Conservation (phyloP, 441 rosid genomes). For the Adansonia grandidieri region DNA sequence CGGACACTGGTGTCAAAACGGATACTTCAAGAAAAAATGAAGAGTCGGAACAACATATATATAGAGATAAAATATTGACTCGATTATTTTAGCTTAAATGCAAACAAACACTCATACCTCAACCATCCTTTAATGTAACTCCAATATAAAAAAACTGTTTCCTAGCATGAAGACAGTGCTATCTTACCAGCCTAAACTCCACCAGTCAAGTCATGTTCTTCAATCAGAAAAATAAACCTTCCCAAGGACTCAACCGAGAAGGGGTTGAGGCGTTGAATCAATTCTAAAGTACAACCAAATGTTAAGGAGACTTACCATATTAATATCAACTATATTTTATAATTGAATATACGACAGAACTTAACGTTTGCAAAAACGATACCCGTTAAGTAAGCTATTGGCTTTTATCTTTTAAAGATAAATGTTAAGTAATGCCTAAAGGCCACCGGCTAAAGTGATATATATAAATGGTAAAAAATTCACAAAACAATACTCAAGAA, state of each 20-base stretch:
- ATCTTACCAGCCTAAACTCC: slow-evolving; percentile 6
- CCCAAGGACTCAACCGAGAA: background rate
- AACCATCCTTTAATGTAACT: background rate
- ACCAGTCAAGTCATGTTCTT: slow-evolving; percentile 4
- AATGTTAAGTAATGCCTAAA: background rate
- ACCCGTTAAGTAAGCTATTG: background rate
- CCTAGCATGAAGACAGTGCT: background rate
- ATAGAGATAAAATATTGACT: background rate
- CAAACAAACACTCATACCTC: background rate
- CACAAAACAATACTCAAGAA: background rate
- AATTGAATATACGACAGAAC: background rate
- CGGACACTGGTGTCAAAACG: too few relatives aligned
- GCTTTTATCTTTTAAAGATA: background rate
- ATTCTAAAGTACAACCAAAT: background rate
- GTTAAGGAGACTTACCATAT: background rate
- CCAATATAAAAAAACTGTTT: background rate
- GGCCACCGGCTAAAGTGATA: background rate
- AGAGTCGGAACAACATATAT: too few relatives aligned
- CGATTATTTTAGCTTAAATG: background rate
- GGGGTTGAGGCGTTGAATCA: background rate
- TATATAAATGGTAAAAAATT: background rate
- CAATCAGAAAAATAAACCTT: background rate
- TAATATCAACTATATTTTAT: background rate
- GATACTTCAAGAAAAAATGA: too few relatives aligned
- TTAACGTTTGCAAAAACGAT: background rate